phyloP scores from a whole-genome alignment of 2,329 filamentous ascomycete genomes.

The Trichoderma citrinoviride region DNA sequence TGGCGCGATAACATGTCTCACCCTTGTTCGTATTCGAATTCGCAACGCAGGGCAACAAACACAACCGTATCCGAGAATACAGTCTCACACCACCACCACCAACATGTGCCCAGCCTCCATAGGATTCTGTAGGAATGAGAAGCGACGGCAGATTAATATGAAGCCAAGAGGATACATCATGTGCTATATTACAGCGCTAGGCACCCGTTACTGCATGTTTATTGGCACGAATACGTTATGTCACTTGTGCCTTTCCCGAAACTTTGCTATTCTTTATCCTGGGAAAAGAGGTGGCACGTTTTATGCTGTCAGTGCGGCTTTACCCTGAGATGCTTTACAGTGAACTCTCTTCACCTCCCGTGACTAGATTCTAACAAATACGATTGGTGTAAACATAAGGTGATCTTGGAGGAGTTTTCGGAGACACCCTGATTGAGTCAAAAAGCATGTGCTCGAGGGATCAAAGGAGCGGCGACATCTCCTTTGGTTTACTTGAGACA shows the following conservation, averaged over 20 bases:
- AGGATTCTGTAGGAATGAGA: conserved; percentile 8
- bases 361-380: too few relatives aligned
- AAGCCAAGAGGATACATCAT: neutral
- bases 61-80: conserved; percentile 1
- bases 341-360: too few relatives aligned
- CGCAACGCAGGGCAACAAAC: neutral
- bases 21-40: conserved; percentile 17
- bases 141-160: neutral
- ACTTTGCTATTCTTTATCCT: neutral
- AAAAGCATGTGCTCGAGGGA: too few relatives aligned
- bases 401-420: too few relatives aligned
- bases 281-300: neutral
- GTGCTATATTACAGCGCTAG: neutral
- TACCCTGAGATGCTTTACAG: neutral
- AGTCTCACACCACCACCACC: neutral
- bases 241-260: conserved; percentile 8
- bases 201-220: neutral
- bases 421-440: too few relatives aligned
- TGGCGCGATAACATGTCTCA: neutral
- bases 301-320: neutral
- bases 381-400: too few relatives aligned
- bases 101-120: neutral
- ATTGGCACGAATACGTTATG: neutral
- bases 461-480: too few relatives aligned
- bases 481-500: too few relatives aligned